Evolutionary conservation across 2,329 filamentous ascomycete genomes (phyloP).

Genomic region (Paraphaeosphaeria sporulosa): DNA sequence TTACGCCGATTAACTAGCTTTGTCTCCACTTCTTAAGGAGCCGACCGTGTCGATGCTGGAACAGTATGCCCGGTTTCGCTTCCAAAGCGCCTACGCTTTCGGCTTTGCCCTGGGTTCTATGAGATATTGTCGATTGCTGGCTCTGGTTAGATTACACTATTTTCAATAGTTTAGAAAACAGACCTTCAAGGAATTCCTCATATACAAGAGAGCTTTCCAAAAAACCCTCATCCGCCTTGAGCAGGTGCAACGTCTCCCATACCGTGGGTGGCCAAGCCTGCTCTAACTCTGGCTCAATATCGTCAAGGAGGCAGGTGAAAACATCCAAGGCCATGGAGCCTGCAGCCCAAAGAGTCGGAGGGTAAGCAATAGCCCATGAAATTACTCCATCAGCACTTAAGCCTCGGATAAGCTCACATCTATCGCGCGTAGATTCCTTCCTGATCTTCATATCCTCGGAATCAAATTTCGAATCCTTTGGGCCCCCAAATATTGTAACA

Average conservation of each 20-base stretch:
- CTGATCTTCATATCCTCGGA: conserved; percentile 4
- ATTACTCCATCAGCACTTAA: background rate
- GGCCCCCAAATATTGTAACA: conserved; percentile 7
- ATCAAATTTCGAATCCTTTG: conserved; percentile 10
- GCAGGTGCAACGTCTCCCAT: background rate
- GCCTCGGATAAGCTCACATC: background rate
- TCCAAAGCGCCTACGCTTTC: background rate
- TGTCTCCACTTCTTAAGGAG: background rate
- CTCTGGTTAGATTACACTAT: background rate
- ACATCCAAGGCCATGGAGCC: background rate
- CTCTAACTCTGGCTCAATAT: conserved; percentile 1
- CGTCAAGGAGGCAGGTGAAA: conserved; percentile 1
- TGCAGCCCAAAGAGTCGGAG: background rate
- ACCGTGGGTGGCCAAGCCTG: background rate
- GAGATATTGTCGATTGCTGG: background rate
- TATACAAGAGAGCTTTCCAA: background rate
- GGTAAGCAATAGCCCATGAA: background rate
- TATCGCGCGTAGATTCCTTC: conserved; percentile 4
- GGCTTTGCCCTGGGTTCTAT: background rate
- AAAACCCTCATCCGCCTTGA: background rate
- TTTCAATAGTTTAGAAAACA: background rate
- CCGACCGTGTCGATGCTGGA: background rate
- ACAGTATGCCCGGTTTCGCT: background rate
- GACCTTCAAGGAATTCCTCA: background rate
- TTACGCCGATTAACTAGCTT: background rate